Evolutionary conservation across 169 alveolate species (phyloP).

Genomic region (Perkinsus olseni): DNA sequence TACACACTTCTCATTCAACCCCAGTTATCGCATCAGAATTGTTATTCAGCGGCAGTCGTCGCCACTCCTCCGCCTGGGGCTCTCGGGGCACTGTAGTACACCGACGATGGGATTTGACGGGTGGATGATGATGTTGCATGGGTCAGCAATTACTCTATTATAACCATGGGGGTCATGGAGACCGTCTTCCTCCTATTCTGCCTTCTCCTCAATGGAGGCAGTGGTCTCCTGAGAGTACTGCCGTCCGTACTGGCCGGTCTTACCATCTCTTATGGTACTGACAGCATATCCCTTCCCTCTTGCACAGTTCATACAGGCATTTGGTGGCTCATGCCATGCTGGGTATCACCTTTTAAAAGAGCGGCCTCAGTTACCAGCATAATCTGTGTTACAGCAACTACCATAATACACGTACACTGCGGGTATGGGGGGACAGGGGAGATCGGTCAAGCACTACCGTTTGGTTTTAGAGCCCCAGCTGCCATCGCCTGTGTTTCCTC

Average conservation of each 20-base stretch:
- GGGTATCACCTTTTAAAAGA: not conserved
- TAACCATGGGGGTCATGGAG: not conserved
- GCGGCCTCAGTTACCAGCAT: not conserved
- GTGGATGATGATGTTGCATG: not conserved
- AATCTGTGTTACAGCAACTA: not conserved
- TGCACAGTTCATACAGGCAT: not conserved
- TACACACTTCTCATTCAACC: no score
- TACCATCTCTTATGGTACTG: not conserved
- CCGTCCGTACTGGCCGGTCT: not conserved
- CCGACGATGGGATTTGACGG: no score
- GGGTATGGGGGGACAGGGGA: not conserved
- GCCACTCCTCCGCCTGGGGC: no score
- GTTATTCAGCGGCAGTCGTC: no score
- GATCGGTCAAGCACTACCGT: not conserved
- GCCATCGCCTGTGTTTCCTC: not conserved
- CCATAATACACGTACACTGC: not conserved
- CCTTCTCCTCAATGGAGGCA: not conserved
- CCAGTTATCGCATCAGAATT: no score
- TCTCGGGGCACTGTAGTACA: no score
- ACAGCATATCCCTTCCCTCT: no score
- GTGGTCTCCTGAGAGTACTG: not conserved
- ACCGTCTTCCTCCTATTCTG: not conserved
- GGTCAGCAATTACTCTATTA: not conserved
- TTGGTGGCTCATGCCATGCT: not conserved
- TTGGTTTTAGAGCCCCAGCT: not conserved